A percentile compares a stretch with the other conserved stretches of the same genome.
Evolutionary conservation across 202 grass and related monocot species (phyloP).

Genomic region (Miscanthus sacchariflorus): DNA sequence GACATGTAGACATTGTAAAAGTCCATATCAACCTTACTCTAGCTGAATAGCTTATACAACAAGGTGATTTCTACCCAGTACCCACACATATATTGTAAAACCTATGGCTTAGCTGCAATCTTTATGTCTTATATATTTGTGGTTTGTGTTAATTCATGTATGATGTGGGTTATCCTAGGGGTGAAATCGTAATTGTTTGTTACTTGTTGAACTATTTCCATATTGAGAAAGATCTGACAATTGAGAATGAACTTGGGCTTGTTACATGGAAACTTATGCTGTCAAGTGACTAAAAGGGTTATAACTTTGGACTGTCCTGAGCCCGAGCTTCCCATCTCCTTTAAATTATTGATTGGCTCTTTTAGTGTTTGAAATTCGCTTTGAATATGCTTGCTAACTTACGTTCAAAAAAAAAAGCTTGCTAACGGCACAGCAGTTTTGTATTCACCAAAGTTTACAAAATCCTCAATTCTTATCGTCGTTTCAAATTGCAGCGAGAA

Average conservation of each 20-base stretch:
- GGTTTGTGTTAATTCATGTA: constrained; percentile 12
- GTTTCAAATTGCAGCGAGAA: constrained; percentile 39
- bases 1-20: background rate
- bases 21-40: background rate
- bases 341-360: background rate
- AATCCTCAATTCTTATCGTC: background rate
- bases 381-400: background rate
- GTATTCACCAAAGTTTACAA: background rate
- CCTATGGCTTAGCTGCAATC: background rate
- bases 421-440: background rate
- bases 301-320: background rate
- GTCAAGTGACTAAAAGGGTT: background rate
- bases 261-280: background rate
- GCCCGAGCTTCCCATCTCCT: background rate
- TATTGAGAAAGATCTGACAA: background rate
- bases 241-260: background rate
- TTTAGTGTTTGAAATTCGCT: background rate
- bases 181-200: background rate
- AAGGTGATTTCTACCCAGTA: background rate
- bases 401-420: no score
- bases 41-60: background rate
- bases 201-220: background rate
- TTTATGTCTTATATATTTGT: background rate
- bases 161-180: background rate
- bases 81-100: constrained; percentile 1